Conservation (phyloP, 2,329 filamentous ascomycete species). For the Microdochium paspali region DNA sequence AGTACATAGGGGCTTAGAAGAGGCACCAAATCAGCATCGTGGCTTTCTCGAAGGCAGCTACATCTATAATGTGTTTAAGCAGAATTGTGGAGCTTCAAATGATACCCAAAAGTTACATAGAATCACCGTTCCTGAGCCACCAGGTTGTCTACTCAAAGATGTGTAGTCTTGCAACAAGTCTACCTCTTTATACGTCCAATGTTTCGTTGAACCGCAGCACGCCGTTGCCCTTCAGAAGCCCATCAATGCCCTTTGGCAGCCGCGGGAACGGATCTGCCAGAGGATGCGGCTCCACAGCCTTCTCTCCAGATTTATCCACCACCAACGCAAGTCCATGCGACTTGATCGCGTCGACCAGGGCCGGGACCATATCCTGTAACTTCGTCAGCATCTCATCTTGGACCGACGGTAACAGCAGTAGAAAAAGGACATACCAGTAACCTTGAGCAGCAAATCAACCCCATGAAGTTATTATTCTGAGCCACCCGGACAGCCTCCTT, state of each 20-base stretch:
- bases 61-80: no score
- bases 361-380: constrained; percentile 77
- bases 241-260: constrained; percentile 76
- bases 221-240: constrained; percentile 74
- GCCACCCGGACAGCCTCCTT: constrained; percentile 93
- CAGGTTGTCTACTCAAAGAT: no score
- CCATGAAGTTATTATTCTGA: constrained; percentile 97
- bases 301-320: constrained; percentile 67
- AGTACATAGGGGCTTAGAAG: constrained; percentile 54
- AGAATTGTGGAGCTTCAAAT: no score
- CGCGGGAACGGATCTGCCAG: constrained; percentile 43
- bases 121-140: no score
- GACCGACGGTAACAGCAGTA: neutral
- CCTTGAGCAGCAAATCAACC: constrained; percentile 79
- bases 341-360: constrained; percentile 87
- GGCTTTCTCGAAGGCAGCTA: no score
- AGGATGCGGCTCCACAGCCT: constrained; percentile 25
- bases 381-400: neutral
- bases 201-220: constrained; percentile 89
- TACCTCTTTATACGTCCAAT: constrained; percentile 56
- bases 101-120: no score
- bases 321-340: constrained; percentile 88
- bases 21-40: no score
- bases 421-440: constrained; percentile 57
- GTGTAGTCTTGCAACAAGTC: no score